These are phyloP conservation scores for Aquanectria penicillioides DNA, from an alignment of 2,329 filamentous ascomycete species.

Conservation along the genomic window DNA sequence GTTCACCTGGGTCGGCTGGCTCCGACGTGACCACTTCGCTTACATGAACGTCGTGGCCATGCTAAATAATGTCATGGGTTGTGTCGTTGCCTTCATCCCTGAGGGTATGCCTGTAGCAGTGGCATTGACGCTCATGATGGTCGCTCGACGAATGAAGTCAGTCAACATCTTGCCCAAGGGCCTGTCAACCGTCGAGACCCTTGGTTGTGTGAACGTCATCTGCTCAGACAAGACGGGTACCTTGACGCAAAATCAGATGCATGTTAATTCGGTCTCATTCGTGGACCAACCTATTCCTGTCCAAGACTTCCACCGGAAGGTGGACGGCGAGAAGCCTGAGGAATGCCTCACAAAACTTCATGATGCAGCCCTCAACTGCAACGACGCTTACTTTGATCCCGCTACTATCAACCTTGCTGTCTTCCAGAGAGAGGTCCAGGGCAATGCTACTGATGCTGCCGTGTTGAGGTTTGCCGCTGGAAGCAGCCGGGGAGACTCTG, in stretches of 20 bases:
- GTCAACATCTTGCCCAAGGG: slow-evolving; percentile 55
- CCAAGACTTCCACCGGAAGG: slow-evolving; percentile 35
- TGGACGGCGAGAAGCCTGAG: not conserved
- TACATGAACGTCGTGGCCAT: slow-evolving; percentile 56
- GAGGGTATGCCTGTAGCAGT: slow-evolving; percentile 54
- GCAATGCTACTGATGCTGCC: slow-evolving; percentile 56
- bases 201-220: slow-evolving; percentile 56
- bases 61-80: slow-evolving; percentile 58
- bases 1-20: slow-evolving; percentile 57
- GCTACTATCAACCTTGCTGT: slow-evolving; percentile 48
- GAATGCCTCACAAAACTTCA: slow-evolving; percentile 3
- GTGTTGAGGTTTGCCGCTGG: slow-evolving; percentile 52
- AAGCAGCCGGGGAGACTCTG: slow-evolving; percentile 30
- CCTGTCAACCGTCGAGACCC: slow-evolving; percentile 53
- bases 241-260: slow-evolving; percentile 57
- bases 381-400: slow-evolving; percentile 55
- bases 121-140: slow-evolving; percentile 53
- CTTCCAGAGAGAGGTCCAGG: slow-evolving; percentile 48
- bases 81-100: slow-evolving; percentile 52
- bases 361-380: slow-evolving; percentile 47
- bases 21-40: slow-evolving; percentile 46
- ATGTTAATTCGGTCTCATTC: slow-evolving; percentile 51
- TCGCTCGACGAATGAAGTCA: slow-evolving; percentile 54
- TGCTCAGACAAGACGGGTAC: slow-evolving; percentile 57
- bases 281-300: slow-evolving; percentile 45